Evolutionary conservation across 2,329 filamentous ascomycete genomes (phyloP).

Genomic region (Zymoseptoria ardabiliae): DNA sequence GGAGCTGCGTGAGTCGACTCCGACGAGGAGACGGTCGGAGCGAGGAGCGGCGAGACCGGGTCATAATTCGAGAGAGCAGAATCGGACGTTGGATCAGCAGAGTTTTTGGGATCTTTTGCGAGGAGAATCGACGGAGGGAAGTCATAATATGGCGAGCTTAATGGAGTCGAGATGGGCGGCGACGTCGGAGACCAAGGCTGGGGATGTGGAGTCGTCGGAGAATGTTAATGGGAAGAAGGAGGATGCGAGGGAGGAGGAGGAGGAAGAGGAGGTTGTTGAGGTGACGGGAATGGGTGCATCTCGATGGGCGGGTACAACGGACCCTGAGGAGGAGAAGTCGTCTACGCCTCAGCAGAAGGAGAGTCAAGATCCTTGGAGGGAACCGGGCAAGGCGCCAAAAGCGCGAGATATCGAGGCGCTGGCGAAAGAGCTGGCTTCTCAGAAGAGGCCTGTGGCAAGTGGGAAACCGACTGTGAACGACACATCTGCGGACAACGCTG

Average conservation of each 20-base stretch:
- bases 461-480: background rate
- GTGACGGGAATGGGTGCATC: conserved; percentile 22
- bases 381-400: background rate
- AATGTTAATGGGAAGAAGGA: conserved; percentile 1
- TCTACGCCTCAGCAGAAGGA: background rate
- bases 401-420: background rate
- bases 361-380: conserved; percentile 1
- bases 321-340: conserved; percentile 10
- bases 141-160: conserved; percentile 27
- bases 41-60: conserved; percentile 10
- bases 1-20: conserved; percentile 4
- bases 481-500: background rate
- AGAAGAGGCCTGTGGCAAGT: background rate
- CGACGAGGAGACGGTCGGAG: conserved; percentile 8
- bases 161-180: conserved; percentile 26
- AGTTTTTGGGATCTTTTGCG: conserved; percentile 41
- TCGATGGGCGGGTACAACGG: conserved; percentile 23
- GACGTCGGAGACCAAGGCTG: conserved; percentile 15
- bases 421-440: background rate
- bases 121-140: conserved; percentile 30
- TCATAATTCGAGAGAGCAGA: conserved; percentile 38
- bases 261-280: conserved; percentile 4
- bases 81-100: conserved; percentile 44
- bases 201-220: conserved; percentile 2
- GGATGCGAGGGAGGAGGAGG: conserved; percentile 2